Base-by-base conservation (phyloP, 176 grass and related monocot species). In the Zea luxurians region DNA sequence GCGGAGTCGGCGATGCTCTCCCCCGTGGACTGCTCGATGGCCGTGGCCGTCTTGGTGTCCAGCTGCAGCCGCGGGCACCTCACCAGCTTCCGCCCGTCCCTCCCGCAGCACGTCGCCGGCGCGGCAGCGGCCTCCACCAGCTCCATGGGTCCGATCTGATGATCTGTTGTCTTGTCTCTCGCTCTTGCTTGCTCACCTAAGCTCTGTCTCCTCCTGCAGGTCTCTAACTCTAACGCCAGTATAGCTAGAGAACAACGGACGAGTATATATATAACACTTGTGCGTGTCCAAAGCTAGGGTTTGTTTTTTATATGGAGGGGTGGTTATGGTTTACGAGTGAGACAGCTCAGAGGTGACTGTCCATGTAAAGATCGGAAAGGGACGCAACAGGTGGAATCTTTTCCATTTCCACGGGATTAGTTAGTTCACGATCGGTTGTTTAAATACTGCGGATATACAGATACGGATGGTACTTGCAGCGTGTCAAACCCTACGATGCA, bases 11-110 rank as follows among this genome's bases (percentile, higher is more conserved):
- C 21, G 71, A 80, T 41, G 66, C 65, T 48, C 52, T 48, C 50
- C 44, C 84, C 84, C 44, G 84, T 81, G 49, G 92, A 88, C 75
- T 86, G 83, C 47, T 91, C 80, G 48, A 91, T 78, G 7, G 89
- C 79, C 6, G 82, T 46, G 12, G 75, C 77, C 63, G 89, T 94
- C 49, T 82, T 94, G 47, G 78, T 42, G 74, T 83, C 82, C 64
- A 89, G 79, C 48, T 91, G 83, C 36, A 94, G 59, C 83, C 86
- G 81, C 65, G 92, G 83, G 66, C 92, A 94, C 80, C 89, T 68
- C 37, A 61, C 71, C 52, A 94, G 83, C 84, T 88, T 93, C 71
- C 87, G 81, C 49, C 36, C 87, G 18, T 85, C 85, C 70, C 59
- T 84, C 73, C 72, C 57, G 6, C 9, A 63, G 17, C 15, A 89